Conservation (phyloP, 208 protist genomes). For the Zelonia costaricensis region DNA sequence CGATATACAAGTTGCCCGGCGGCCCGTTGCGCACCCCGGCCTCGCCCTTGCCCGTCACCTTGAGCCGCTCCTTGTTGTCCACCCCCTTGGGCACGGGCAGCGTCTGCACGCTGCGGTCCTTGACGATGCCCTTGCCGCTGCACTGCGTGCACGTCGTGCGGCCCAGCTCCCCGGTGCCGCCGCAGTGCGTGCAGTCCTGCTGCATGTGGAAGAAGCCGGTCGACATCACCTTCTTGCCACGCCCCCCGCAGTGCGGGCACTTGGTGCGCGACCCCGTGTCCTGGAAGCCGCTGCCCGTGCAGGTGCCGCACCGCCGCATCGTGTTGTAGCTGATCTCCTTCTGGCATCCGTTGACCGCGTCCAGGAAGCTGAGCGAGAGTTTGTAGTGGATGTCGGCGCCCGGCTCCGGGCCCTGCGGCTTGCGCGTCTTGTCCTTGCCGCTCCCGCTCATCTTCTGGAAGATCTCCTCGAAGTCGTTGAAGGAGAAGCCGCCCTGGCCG, state of each 20-base stretch:
- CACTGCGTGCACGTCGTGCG: constrained; percentile 80
- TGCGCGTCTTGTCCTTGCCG: constrained; percentile 82
- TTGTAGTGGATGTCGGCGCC: constrained; percentile 90
- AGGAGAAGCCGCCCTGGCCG: constrained; percentile 67
- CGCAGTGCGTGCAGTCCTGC: constrained; percentile 90
- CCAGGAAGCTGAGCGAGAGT: constrained; percentile 74
- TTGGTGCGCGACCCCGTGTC: constrained; percentile 73
- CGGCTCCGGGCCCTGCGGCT: constrained; percentile 82
- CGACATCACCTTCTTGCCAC: constrained; percentile 90
- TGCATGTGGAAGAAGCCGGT: constrained; percentile 93
- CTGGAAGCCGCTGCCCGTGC: constrained; percentile 81
- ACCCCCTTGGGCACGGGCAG: constrained; percentile 88
- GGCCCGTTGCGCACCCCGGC: constrained; percentile 87
- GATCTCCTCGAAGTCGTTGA: constrained; percentile 91
- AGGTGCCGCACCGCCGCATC: constrained; percentile 82
- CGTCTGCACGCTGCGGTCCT: constrained; percentile 87
- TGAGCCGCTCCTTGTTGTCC: constrained; percentile 89
- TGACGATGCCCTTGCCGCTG: constrained; percentile 88
- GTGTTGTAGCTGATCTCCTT: constrained; percentile 93
- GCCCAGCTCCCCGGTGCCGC: constrained; percentile 81
- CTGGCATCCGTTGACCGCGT: constrained; percentile 85
- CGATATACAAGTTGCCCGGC: constrained; percentile 89
- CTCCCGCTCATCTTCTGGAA: constrained; percentile 88
- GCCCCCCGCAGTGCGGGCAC: constrained; percentile 85
- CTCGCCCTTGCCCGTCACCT: constrained; percentile 87